phyloP scores from a whole-genome alignment of 2,329 filamentous ascomycete genomes.

The Xylariaceae sp. region DNA sequence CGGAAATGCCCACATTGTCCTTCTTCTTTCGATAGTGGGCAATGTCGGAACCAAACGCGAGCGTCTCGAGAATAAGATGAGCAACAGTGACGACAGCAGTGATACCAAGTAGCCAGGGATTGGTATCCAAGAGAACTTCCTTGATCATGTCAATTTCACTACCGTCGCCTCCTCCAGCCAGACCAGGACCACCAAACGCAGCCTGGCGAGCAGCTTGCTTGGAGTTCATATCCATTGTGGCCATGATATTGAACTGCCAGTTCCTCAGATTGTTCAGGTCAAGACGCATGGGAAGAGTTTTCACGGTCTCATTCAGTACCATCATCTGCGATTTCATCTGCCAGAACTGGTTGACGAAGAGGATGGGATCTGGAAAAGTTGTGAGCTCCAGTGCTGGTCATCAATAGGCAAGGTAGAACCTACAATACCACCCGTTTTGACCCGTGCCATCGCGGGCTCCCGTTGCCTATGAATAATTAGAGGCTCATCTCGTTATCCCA shows the following conservation, averaged over 20 bases:
- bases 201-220: slow-evolving; percentile 78
- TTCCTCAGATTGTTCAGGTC: slow-evolving; percentile 75
- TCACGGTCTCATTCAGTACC: slow-evolving; percentile 84
- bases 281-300: slow-evolving; percentile 75
- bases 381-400: slow-evolving; percentile 12
- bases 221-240: slow-evolving; percentile 80
- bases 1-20: slow-evolving; percentile 93
- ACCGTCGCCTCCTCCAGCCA: slow-evolving; percentile 79
- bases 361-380: slow-evolving; percentile 62
- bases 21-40: slow-evolving; percentile 99
- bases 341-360: slow-evolving; percentile 97
- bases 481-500: background rate
- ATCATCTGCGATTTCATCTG: slow-evolving; percentile 90
- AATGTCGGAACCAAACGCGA: slow-evolving; percentile 97
- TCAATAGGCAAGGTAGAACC: slow-evolving; percentile 22
- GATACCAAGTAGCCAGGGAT: slow-evolving; percentile 78
- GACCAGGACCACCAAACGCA: slow-evolving; percentile 61
- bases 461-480: slow-evolving; percentile 41
- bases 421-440: slow-evolving; percentile 85
- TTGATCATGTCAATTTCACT: slow-evolving; percentile 97
- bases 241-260: slow-evolving; percentile 87
- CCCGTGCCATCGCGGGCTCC: slow-evolving; percentile 80
- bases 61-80: slow-evolving; percentile 91
- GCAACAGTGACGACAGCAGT: slow-evolving; percentile 81
- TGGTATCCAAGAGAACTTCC: slow-evolving; percentile 89